Percentiles rank a stretch among this genome's conserved stretches.
phyloP scores from a whole-genome alignment of 331 rosid species.

The Rhamnella rubrinervis region DNA sequence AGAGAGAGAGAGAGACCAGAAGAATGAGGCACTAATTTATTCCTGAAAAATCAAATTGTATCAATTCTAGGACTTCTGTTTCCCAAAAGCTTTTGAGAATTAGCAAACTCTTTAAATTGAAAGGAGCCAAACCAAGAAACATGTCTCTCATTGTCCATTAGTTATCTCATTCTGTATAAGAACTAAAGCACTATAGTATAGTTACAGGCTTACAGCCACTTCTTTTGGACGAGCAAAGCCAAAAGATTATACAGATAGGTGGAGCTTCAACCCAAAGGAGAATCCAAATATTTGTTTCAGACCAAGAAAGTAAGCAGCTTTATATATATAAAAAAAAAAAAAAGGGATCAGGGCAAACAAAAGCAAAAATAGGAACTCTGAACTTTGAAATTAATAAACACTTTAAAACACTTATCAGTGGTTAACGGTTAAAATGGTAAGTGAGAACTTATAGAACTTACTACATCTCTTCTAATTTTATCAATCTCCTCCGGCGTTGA shows the following conservation, averaged over 20 bases:
- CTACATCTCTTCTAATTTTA: constrained; percentile 52
- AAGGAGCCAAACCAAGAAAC: too few species aligned
- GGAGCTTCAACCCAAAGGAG: neutral
- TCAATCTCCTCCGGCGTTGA: constrained; percentile 58
- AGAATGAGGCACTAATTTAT: too few species aligned
- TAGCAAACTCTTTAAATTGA: too few species aligned
- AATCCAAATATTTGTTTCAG: neutral
- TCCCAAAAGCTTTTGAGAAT: too few species aligned
- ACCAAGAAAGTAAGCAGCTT: neutral
- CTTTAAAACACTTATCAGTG: neutral
- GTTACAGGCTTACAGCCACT: neutral
- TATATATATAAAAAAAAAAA: neutral
- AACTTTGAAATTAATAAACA: neutral
- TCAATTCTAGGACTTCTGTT: too few species aligned
- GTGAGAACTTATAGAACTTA: constrained; percentile 22
- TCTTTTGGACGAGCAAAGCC: neutral
- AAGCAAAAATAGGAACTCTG: neutral
- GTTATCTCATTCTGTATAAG: neutral
- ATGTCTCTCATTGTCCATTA: too few species aligned
- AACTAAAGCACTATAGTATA: neutral
- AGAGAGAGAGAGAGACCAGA: too few species aligned
- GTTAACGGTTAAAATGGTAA: constrained; percentile 4
- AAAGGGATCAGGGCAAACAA: too few species aligned
- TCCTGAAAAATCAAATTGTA: too few species aligned
- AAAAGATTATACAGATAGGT: neutral